These are phyloP conservation scores for Pseudogymnoascus sp. DNA, from an alignment of 2,329 filamentous ascomycete genomes.

Conservation along the genomic window DNA sequence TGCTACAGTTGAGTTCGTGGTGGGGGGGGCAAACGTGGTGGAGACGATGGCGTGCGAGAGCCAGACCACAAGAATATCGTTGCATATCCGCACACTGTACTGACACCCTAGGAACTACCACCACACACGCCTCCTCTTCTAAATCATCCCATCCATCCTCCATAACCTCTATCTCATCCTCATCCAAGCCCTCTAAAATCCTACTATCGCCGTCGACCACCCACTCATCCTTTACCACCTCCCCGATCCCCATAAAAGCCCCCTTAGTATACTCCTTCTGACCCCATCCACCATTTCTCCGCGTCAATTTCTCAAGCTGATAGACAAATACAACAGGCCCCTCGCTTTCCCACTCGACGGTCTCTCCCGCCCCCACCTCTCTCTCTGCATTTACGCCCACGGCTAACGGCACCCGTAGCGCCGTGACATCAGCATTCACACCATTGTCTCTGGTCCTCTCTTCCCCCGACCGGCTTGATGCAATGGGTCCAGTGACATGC, in stretches of 20 bases:
- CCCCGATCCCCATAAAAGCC: background rate
- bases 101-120: background rate
- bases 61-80: background rate
- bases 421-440: background rate
- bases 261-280: background rate
- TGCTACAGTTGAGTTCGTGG: background rate
- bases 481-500: background rate
- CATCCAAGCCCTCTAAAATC: background rate
- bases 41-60: background rate
- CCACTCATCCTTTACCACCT: background rate
- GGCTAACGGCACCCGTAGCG: background rate
- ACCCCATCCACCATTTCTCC: background rate
- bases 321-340: background rate
- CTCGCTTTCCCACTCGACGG: background rate
- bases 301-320: background rate
- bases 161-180: background rate
- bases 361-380: background rate
- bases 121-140: background rate
- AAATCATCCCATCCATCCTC: background rate
- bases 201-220: background rate
- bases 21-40: background rate
- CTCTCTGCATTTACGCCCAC: background rate
- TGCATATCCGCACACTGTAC: background rate
- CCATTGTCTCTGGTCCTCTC: background rate
- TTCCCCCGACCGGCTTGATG: background rate